Evolutionary conservation across 2,329 filamentous ascomycete species (phyloP).

Genomic region (Stachybotrys chlorohalonatus): DNA sequence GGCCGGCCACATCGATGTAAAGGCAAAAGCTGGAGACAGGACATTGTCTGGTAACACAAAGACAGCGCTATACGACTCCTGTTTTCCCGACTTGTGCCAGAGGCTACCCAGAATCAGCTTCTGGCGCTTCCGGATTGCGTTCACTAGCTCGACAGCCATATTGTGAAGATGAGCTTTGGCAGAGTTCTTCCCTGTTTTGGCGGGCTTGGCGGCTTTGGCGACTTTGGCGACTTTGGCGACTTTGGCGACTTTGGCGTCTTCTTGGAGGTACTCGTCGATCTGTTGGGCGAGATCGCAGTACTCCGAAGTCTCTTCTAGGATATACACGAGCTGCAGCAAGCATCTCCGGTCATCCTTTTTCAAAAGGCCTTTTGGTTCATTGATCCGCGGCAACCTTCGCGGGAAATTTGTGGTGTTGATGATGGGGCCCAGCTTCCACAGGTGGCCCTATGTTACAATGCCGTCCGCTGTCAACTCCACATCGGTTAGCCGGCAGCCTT

Average conservation of each 20-base stretch:
- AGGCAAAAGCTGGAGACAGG: slow-evolving; percentile 3
- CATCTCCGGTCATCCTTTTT: slow-evolving; percentile 3
- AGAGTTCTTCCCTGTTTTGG: too few species aligned
- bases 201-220: too few species aligned
- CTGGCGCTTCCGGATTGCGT: slow-evolving; percentile 2
- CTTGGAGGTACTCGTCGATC: too few species aligned
- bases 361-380: slow-evolving; percentile 6
- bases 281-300: too few species aligned
- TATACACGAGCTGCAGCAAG: too few species aligned
- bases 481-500: slow-evolving; percentile 13
- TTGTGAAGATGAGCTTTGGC: too few species aligned
- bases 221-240: too few species aligned
- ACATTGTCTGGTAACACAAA: slow-evolving; percentile 3
- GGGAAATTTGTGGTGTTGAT: slow-evolving; percentile 8
- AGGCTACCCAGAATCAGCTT: slow-evolving; percentile 5
- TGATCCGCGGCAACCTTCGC: slow-evolving; percentile 4
- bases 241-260: too few species aligned
- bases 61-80: slow-evolving; percentile 2
- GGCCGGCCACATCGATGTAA: slow-evolving; percentile 3
- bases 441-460: slow-evolving; percentile 12
- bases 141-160: slow-evolving; percentile 4
- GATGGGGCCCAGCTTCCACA: slow-evolving; percentile 13
- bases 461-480: slow-evolving; percentile 8
- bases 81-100: neutral
- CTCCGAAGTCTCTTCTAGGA: too few species aligned